These are phyloP conservation scores for Pichia californica DNA, from an alignment of 805 yeast genomes.

Conservation along the genomic window DNA sequence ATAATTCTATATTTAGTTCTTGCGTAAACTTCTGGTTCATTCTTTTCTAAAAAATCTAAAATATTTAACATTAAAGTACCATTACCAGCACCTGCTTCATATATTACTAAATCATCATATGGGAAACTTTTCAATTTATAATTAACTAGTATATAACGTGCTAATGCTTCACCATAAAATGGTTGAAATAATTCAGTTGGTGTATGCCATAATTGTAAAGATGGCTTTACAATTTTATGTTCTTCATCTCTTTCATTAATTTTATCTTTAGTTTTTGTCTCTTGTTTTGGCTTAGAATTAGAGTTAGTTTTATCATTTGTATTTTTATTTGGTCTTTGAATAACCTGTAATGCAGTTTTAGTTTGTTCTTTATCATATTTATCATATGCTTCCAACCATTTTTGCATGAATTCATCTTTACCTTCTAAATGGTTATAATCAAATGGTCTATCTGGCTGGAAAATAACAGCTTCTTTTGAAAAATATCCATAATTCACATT, in stretches of 20 bases:
- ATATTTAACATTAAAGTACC: slow-evolving; percentile 79
- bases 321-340: slow-evolving; percentile 8
- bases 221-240: slow-evolving; percentile 25
- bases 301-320: not conserved
- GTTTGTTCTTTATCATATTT: slow-evolving; percentile 37
- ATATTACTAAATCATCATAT: slow-evolving; percentile 63
- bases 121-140: slow-evolving; percentile 65
- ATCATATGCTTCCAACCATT: slow-evolving; percentile 59
- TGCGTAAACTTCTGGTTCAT: slow-evolving; percentile 68
- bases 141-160: slow-evolving; percentile 67
- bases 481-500: slow-evolving; percentile 82
- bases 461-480: slow-evolving; percentile 70
- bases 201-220: slow-evolving; percentile 79
- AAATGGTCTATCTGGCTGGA: slow-evolving; percentile 60
- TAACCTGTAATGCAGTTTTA: slow-evolving; percentile 17
- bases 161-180: slow-evolving; percentile 78
- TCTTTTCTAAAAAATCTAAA: slow-evolving; percentile 51
- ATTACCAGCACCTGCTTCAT: slow-evolving; percentile 89
- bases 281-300: not conserved
- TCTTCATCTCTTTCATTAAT: not conserved
- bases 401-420: slow-evolving; percentile 62
- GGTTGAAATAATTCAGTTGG: slow-evolving; percentile 86
- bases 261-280: too few relatives aligned
- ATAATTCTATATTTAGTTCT: slow-evolving; percentile 64
- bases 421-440: slow-evolving; percentile 51